Evolutionary conservation across 2,329 filamentous ascomycete genomes (phyloP).

Genomic region (Fusarium heterosporum): DNA sequence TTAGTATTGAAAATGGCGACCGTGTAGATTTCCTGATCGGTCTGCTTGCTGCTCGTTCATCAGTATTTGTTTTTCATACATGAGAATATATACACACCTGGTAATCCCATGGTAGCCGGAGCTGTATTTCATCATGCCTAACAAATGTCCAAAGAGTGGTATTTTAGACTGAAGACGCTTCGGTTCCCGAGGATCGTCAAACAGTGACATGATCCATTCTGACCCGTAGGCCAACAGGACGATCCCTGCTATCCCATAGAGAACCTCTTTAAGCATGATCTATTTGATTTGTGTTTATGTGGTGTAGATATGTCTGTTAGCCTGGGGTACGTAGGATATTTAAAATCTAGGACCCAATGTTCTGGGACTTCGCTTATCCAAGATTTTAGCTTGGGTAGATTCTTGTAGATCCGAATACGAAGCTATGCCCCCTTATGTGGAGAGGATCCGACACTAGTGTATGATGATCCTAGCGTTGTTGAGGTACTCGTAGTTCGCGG

Average conservation of each 20-base stretch:
- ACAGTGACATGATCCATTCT: conserved; percentile 33
- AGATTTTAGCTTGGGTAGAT: neutral
- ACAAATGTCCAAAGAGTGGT: conserved; percentile 37
- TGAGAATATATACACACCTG: neutral
- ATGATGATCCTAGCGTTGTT: neutral
- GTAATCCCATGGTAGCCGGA: conserved; percentile 31
- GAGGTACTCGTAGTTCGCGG: neutral
- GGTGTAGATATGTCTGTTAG: neutral
- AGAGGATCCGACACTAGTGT: neutral
- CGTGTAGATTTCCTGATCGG: conserved; percentile 46
- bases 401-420: conserved; percentile 16
- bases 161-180: conserved; percentile 26
- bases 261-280: conserved; percentile 36
- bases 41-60: conserved; percentile 5
- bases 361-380: neutral
- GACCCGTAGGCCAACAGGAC: conserved; percentile 28
- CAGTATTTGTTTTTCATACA: rapidly evolving
- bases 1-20: conserved; percentile 46
- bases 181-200: conserved; percentile 39
- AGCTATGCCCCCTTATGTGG: conserved; percentile 9
- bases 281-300: neutral
- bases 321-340: neutral
- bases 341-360: neutral
- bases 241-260: conserved; percentile 19
- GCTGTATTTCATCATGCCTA: conserved; percentile 35